A percentile compares a stretch with the other conserved stretches of the same genome.
Conservation (phyloP, 75 land plant genomes). For the Isoetes taiwanensis region DNA sequence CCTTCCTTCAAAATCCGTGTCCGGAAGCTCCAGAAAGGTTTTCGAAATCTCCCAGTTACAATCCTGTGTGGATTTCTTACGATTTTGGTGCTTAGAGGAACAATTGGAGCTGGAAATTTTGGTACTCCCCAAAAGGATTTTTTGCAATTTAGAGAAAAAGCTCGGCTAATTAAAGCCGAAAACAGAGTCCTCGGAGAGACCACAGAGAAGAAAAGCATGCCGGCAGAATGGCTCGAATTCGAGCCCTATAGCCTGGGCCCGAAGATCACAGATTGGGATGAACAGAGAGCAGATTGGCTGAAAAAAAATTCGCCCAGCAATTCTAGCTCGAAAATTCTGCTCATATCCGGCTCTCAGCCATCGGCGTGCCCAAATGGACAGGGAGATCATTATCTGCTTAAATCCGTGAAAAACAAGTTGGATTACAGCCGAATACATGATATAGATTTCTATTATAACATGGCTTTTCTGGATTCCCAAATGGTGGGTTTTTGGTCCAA, state of each 20-base stretch:
- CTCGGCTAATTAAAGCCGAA: too few relatives aligned
- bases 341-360: conserved; percentile 17
- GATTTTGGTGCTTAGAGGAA: conserved; percentile 62
- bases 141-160: too few relatives aligned
- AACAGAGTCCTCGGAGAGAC: too few relatives aligned
- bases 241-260: conserved; percentile 43
- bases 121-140: conserved; percentile 84
- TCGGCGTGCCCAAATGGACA: conserved; percentile 7
- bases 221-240: too few relatives aligned
- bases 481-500: conserved; percentile 17
- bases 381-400: conserved; percentile 15
- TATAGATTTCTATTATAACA: conserved; percentile 17
- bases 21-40: conserved; percentile 34
- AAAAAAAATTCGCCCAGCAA: background rate
- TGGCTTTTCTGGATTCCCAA: conserved; percentile 13
- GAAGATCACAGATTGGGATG: conserved; percentile 59
- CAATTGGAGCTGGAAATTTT: conserved; percentile 87
- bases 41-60: conserved; percentile 39
- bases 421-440: conserved; percentile 14
- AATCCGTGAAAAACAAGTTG: conserved; percentile 22
- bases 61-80: conserved; percentile 59
- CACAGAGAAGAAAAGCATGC: too few relatives aligned
- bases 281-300: conserved; percentile 38
- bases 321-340: background rate
- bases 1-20: too few relatives aligned